Conservation (phyloP, 768 basidiomycete genomes). For the Leccinellum rugosiceps region DNA sequence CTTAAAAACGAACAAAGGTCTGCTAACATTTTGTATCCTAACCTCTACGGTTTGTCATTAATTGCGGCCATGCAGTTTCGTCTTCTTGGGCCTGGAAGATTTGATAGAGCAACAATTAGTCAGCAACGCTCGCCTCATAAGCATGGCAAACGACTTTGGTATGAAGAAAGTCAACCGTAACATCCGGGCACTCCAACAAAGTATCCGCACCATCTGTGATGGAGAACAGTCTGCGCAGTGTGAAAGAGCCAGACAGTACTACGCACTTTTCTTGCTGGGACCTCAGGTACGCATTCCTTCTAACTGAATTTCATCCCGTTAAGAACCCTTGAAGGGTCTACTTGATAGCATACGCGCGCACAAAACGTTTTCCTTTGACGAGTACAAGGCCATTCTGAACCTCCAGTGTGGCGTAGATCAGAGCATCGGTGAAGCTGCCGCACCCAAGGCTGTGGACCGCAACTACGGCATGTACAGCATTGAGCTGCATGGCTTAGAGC, state of each 20-base stretch:
- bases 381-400: conserved; percentile 88
- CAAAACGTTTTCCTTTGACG: conserved; percentile 79
- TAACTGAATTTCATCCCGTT: neutral
- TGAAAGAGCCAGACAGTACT: conserved; percentile 75
- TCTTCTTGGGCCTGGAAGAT: conserved; percentile 81
- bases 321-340: conserved; percentile 56
- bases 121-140: conserved; percentile 66
- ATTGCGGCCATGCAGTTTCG: conserved; percentile 52
- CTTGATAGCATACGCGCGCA: conserved; percentile 63
- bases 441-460: conserved; percentile 55
- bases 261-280: conserved; percentile 67
- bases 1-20: conserved; percentile 66
- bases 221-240: conserved; percentile 65
- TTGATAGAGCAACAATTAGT: conserved; percentile 86
- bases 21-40: conserved; percentile 24
- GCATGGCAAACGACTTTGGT: conserved; percentile 67
- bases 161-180: conserved; percentile 86
- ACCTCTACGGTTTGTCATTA: neutral
- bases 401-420: conserved; percentile 85
- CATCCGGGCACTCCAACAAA: conserved; percentile 88
- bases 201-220: conserved; percentile 72
- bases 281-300: conserved; percentile 57
- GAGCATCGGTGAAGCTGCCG: conserved; percentile 46
- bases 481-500: conserved; percentile 80
- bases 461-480: conserved; percentile 88